A percentile compares a stretch with the other conserved stretches of the same genome.
Evolutionary conservation across 2,329 filamentous ascomycete species (phyloP).

Genomic region (Stromatinia cepivora): DNA sequence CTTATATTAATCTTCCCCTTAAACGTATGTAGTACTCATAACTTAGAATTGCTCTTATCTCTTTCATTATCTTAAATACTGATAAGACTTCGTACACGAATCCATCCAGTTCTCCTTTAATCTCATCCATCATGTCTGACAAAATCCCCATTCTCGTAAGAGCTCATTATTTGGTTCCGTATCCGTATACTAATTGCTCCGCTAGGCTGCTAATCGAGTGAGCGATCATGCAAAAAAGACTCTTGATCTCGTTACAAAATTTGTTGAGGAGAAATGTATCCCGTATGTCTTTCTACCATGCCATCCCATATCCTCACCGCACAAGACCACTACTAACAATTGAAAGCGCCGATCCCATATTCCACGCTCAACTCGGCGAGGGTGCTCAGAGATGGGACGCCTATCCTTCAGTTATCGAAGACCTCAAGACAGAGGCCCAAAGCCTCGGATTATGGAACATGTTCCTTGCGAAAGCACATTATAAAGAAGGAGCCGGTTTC

Average conservation of each 20-base stretch:
- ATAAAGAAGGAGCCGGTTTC: conserved; percentile 92
- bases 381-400: conserved; percentile 75
- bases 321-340: conserved; percentile 28
- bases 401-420: conserved; percentile 80
- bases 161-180: conserved; percentile 17
- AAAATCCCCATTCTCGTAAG: conserved; percentile 51
- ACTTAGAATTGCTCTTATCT: background rate
- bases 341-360: conserved; percentile 72
- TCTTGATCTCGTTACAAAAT: conserved; percentile 86
- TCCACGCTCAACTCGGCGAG: conserved; percentile 73
- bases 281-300: conserved; percentile 53
- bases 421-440: conserved; percentile 81
- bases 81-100: background rate
- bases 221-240: conserved; percentile 83
- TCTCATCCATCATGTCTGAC: conserved; percentile 45
- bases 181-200: conserved; percentile 27
- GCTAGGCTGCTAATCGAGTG: conserved; percentile 52
- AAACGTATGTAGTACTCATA: background rate
- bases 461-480: conserved; percentile 94
- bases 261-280: conserved; percentile 94
- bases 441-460: conserved; percentile 94
- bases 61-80: background rate
- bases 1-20: background rate
- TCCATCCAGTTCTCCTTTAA: background rate
- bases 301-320: conserved; percentile 12